Evolutionary conservation across 148 eudicot species (phyloP).

Genomic region (Pharnaceum exiguum): DNA sequence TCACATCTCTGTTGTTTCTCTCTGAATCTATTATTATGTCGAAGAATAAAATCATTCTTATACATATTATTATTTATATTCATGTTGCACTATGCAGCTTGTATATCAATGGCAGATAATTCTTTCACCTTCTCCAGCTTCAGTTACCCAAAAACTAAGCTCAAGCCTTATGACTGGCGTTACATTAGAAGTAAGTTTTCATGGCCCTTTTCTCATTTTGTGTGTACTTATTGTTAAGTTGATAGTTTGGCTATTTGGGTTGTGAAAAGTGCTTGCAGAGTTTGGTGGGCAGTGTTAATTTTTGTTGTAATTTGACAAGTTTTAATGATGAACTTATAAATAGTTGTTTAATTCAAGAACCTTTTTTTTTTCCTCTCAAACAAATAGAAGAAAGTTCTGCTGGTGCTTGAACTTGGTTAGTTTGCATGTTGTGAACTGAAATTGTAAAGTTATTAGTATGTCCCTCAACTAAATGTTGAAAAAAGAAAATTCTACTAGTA

Average conservation of each 20-base stretch:
- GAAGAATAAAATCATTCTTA: too few relatives aligned
- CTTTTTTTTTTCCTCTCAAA: too few relatives aligned
- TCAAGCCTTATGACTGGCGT: slow-evolving; percentile 75
- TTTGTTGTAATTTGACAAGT: too few relatives aligned
- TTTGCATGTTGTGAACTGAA: too few relatives aligned
- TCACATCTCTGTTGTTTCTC: slow-evolving; percentile 17
- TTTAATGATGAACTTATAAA: too few relatives aligned
- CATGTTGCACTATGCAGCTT: slow-evolving; percentile 14
- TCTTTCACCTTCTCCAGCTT: slow-evolving; percentile 60
- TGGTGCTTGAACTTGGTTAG: too few relatives aligned
- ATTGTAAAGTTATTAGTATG: too few relatives aligned
- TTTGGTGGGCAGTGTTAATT: slow-evolving; percentile 1
- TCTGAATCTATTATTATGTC: slow-evolving; percentile 20
- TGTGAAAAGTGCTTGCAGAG: neutral
- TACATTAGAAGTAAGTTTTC: slow-evolving; percentile 58
- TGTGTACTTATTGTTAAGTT: neutral
- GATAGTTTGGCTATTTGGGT: neutral
- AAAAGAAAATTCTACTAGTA: too few relatives aligned
- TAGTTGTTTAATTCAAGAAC: too few relatives aligned
- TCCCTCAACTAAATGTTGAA: too few relatives aligned
- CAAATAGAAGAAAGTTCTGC: too few relatives aligned
- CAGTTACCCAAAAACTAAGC: slow-evolving; percentile 47
- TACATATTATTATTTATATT: too few relatives aligned
- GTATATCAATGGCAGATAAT: slow-evolving; percentile 27
- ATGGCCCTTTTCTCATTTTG: neutral